phyloP scores from a whole-genome alignment of 164 flowering plant species.

The Chimonanthus salicifolius region DNA sequence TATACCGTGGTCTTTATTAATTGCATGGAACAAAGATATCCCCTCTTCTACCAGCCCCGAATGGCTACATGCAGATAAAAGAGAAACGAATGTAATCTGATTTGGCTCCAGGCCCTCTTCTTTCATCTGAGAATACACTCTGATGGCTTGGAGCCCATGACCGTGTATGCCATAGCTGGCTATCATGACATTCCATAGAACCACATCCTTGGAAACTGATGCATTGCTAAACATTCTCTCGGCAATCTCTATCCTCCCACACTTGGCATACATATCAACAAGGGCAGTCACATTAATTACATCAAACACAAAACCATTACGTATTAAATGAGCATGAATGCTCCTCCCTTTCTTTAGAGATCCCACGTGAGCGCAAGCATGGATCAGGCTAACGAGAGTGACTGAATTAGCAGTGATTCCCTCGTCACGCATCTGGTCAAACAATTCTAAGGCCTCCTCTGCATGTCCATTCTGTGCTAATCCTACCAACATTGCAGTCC shows the following conservation, averaged over 20 bases:
- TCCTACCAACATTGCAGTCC: conserved; percentile 47
- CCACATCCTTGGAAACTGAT: conserved; percentile 22
- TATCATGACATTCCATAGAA: conserved; percentile 39
- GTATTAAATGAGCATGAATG: conserved; percentile 27
- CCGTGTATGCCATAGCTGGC: conserved; percentile 39
- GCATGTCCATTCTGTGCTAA: conserved; percentile 43
- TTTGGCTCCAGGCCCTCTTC: conserved; percentile 30
- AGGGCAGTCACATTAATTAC: conserved; percentile 26
- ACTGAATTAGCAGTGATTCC: conserved; percentile 31
- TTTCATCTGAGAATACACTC: conserved; percentile 22
- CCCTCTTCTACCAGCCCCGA: conserved; percentile 43
- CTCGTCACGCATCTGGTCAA: conserved; percentile 30
- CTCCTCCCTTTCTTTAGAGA: conserved; percentile 34
- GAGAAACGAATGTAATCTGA: conserved; percentile 35
- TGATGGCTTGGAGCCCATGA: conserved; percentile 26
- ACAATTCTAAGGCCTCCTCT: conserved; percentile 30
- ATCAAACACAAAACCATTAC: conserved; percentile 19
- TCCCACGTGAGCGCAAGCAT: conserved; percentile 36
- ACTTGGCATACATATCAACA: conserved; percentile 38
- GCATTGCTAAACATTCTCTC: conserved; percentile 23
- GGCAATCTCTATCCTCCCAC: conserved; percentile 33
- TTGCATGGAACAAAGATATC: conserved; percentile 19
- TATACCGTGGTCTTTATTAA: conserved; percentile 24
- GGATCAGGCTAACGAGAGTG: conserved; percentile 34
- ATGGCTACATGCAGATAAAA: conserved; percentile 44